These are phyloP conservation scores for Antitrichia curtipendula DNA, from an alignment of 225 moss, liverwort and hornwort genomes.

Conservation along the genomic window DNA sequence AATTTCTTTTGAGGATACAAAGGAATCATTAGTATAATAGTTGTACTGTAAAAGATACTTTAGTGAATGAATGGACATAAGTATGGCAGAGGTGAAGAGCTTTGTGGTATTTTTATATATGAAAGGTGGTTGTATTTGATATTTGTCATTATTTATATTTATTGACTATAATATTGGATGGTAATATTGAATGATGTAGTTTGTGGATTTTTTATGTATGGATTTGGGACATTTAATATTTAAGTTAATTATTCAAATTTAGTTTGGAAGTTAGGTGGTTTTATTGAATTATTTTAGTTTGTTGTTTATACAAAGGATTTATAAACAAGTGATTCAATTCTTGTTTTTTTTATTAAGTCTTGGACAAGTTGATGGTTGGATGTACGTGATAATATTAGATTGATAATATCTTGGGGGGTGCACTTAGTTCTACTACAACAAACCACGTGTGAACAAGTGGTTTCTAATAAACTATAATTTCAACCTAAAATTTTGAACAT, in stretches of 20 bases:
- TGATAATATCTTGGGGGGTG: too few relatives aligned
- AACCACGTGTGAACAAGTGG: too few relatives aligned
- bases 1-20: neutral
- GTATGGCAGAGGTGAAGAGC: neutral
- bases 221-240: neutral
- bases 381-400: neutral
- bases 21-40: neutral
- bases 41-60: neutral
- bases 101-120: neutral
- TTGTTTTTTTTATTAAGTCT: neutral
- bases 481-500: too few relatives aligned
- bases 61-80: neutral
- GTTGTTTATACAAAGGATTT: neutral
- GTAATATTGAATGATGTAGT: too few relatives aligned
- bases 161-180: neutral
- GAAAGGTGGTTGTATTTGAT: neutral
- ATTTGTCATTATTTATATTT: neutral
- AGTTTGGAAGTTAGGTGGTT: neutral
- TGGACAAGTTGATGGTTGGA: neutral
- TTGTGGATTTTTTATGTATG: neutral
- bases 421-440: too few relatives aligned
- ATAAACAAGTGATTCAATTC: neutral
- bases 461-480: too few relatives aligned
- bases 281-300: neutral
- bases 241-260: neutral